Conservation (phyloP, 2,329 filamentous ascomycete species). For the Diplocarpon mali region DNA sequence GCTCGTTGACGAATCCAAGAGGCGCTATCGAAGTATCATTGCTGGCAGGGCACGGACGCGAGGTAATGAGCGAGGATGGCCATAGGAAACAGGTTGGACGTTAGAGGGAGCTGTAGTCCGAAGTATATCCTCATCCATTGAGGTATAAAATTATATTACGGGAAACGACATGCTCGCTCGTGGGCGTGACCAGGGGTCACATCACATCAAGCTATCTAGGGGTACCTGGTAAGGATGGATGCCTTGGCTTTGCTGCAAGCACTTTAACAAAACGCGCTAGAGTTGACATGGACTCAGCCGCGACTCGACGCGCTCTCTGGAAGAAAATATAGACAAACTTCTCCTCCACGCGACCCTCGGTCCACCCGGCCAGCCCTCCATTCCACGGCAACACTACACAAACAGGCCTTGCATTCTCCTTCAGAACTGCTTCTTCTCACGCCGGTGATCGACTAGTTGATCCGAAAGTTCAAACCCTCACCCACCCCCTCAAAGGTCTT, state of each 20-base stretch:
- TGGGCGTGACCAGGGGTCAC: too few species aligned
- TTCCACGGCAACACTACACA: neutral
- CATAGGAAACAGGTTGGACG: neutral
- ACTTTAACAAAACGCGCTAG: constrained; percentile 1
- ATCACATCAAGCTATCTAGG: too few species aligned
- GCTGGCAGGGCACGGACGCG: constrained; percentile 8
- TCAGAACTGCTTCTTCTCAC: too few species aligned
- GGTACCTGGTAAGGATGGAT: too few species aligned
- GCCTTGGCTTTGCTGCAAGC: constrained; percentile 6
- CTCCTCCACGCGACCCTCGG: neutral
- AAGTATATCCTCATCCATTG: neutral
- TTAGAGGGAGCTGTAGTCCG: neutral
- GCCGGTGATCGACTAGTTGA: too few species aligned
- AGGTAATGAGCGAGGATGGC: neutral
- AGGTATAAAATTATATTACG: too few species aligned
- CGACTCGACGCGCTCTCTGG: neutral
- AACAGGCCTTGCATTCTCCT: too few species aligned
- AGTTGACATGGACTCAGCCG: neutral
- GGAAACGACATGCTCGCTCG: too few species aligned
- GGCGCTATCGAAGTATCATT: constrained; percentile 27
- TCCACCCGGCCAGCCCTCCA: neutral
- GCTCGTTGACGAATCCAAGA: constrained; percentile 15
- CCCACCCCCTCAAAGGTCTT: neutral
- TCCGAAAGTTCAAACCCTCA: neutral
- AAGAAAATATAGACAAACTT: neutral